Evolutionary conservation across 2,329 filamentous ascomycete species (phyloP).

Genomic region (Aspergillus proliferans): DNA sequence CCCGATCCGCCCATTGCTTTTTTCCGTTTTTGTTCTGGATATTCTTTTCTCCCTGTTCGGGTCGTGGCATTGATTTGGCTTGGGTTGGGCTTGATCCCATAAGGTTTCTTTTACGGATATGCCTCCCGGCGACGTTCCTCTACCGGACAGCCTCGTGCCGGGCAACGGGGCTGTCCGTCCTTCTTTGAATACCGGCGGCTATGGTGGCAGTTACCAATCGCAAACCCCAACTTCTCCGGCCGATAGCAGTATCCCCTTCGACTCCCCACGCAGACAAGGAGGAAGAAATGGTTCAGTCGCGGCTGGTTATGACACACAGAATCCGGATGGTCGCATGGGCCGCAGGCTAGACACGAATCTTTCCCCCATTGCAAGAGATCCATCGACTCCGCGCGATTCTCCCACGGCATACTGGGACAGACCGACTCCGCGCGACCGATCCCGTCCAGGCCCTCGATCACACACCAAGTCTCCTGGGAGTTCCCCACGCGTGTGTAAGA

Average conservation of each 20-base stretch:
- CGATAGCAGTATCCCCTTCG: constrained; percentile 29
- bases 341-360: constrained; percentile 25
- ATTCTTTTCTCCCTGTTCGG: neutral
- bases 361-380: constrained; percentile 14
- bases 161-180: constrained; percentile 35
- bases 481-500: constrained; percentile 60
- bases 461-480: constrained; percentile 32
- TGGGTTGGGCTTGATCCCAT: neutral
- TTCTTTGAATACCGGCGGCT: constrained; percentile 31
- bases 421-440: constrained; percentile 29
- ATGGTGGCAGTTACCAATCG: constrained; percentile 28
- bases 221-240: constrained; percentile 37
- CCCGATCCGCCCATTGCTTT: neutral
- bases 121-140: constrained; percentile 36
- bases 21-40: neutral
- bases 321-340: constrained; percentile 24
- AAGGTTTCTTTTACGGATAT: constrained; percentile 23
- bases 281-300: constrained; percentile 16
- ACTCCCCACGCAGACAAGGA: constrained; percentile 27
- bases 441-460: constrained; percentile 30
- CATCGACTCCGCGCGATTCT: constrained; percentile 19
- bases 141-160: constrained; percentile 39
- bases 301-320: constrained; percentile 20
- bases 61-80: neutral
- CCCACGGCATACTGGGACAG: constrained; percentile 26